Base-by-base conservation (phyloP, 495 filamentous ascomycete genomes). In the Geopyxis carbonaria region DNA sequence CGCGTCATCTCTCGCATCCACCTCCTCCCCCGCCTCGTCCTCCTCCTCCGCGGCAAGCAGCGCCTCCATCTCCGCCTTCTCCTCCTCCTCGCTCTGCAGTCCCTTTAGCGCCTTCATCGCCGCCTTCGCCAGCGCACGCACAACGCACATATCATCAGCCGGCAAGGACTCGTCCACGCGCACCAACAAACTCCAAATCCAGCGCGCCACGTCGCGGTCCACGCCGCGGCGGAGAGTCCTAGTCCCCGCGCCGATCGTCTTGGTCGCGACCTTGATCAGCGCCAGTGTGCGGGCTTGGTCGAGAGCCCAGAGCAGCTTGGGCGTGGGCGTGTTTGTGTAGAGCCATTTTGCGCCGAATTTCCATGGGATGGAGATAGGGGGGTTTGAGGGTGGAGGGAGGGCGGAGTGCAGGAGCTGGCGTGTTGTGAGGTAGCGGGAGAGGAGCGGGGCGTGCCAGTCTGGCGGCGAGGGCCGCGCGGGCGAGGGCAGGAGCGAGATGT, bases 101-200 rank as follows among this genome's bases (percentile, higher is more conserved):
- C 25, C 34, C 23, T 38, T 44, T 25, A 35, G 38, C 16, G 44
- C 30, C 10, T 22, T 28, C 27, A 57, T 37, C 4, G 36, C 38
- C 16, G 28, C 45, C 19, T 51, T 57, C 31, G 46, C 57, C 10
- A 54, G 42, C 38, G 45, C 45, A 15, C 47, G 48, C 21, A 50
- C 52, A 9, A 59, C 57, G 38, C 34, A 45, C 25, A 47, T 49
- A 21, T 59, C 50, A 14, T 62, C 63, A 25, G 59, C 60, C 20
- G 45, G 57, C 43, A 56, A 59, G 37, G 57, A 50, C n/a, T 55
- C 45, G n/a, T 59, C 59, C 15, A 51, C 51, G 28, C 52, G 61
- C 33, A 56, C 52, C 22, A 67, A 58, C 42, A 64, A 46, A 1
- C 59, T 63, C 31, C 63, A 67, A 35, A 55, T 56, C 37, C 63